Conservation (phyloP, 257 asterid genomes). For the Jasminum sambac region DNA sequence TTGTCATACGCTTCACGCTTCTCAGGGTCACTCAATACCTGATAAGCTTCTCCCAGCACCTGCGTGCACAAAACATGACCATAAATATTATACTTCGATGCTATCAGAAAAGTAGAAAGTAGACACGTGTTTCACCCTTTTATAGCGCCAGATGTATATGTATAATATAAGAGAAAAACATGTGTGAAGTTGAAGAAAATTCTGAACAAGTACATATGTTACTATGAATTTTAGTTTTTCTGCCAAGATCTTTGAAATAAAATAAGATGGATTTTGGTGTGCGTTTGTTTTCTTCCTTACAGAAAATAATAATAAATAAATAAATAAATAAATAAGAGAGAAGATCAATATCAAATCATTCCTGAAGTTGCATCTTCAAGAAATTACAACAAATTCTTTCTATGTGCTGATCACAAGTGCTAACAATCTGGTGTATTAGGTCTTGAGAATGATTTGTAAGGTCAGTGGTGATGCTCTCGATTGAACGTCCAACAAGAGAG, state of each 20-base stretch:
- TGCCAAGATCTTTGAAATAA: background rate
- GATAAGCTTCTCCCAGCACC: constrained; percentile 89
- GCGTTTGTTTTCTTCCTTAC: background rate
- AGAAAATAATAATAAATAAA: too few relatives aligned
- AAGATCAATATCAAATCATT: background rate
- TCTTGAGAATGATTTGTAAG: background rate
- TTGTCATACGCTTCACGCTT: constrained; percentile 67
- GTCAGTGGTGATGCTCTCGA: background rate
- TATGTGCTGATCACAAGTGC: background rate
- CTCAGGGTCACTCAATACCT: constrained; percentile 72
- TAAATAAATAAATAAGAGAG: too few relatives aligned
- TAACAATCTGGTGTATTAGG: background rate
- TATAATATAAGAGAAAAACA: background rate
- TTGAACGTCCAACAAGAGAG: background rate
- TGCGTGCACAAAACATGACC: constrained; percentile 28
- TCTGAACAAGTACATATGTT: background rate
- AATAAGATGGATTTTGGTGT: background rate
- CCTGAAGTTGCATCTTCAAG: background rate
- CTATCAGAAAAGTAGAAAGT: constrained; percentile 8
- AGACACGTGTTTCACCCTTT: background rate
- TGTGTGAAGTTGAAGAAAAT: background rate
- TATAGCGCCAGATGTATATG: background rate
- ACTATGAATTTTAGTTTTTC: background rate
- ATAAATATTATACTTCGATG: background rate
- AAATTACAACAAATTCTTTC: background rate